Base-by-base conservation (phyloP, 768 basidiomycete species). In the Pleurotus tuber-regium region DNA sequence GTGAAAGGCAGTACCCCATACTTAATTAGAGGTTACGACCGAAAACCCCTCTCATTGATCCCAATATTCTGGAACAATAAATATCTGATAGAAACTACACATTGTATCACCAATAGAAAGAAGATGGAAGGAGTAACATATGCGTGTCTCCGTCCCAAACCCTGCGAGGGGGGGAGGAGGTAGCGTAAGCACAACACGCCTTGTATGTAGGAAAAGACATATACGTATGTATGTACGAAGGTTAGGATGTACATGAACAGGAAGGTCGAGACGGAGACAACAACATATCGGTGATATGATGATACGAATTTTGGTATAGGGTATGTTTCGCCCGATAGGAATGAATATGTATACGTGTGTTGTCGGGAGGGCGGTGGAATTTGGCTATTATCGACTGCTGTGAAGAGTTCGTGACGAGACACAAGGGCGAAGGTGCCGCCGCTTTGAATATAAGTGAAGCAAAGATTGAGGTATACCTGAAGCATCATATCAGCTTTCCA, bases 271-370 rank as follows among this genome's bases (percentile, higher is more conserved):
- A 35, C 46, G 30, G 19, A 35, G 26, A 48, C 46, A 18, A 48
- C 46, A 29, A 48, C 46, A 46, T 16, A 48, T 48, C n/a, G 19
- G 18, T 30, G 28, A 30, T 16, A 48, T 30, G n/a, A 19, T 25
- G 41, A 42, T 42, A 42, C 41, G 41, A 42, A 42, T 42, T 48
- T 48, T 48, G 46, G 46, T 48, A 48, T 48, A 48, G 29, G 31
- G 31, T 23, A 48, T 48, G 14, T 28, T 48, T 42, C 23, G 28
- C 46, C 28, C 21, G 43, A 29, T 48, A 35, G 29, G 29, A 24
- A 48, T 48, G 35, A 48, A 35, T 24, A 35, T 35, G 23, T 42
- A 24, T 21, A 42, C 40, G 21, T 10, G n/a, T 16, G 11, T 16
- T 26, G 43, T 29, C 21, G 11, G 14, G 24, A 6, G 9, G n/a